These are phyloP conservation scores for Rosa multiflora DNA, from an alignment of 306 rosid species.

Conservation along the genomic window DNA sequence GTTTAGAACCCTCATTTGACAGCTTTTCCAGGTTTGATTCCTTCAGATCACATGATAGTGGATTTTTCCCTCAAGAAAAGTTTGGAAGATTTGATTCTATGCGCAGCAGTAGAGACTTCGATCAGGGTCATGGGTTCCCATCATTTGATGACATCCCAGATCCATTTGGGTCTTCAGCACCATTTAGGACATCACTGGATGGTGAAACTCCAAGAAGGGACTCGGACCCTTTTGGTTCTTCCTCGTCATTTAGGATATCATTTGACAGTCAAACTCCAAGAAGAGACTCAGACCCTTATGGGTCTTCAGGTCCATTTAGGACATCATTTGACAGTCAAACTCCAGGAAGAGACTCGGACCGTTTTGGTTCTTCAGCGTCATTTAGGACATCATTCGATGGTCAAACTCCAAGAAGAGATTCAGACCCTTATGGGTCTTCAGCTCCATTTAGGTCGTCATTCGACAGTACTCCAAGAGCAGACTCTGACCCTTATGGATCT, in stretches of 20 bases:
- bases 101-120: conserved; percentile 67
- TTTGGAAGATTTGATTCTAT: conserved; percentile 65
- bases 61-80: conserved; percentile 52
- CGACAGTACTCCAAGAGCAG: conserved; percentile 67
- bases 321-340: conserved; percentile 18
- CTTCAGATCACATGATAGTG: conserved; percentile 61
- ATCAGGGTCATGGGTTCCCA: conserved; percentile 68
- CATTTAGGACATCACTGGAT: conserved; percentile 70
- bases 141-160: conserved; percentile 80
- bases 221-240: conserved; percentile 76
- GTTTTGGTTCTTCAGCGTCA: conserved; percentile 72
- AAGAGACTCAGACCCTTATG: conserved; percentile 72
- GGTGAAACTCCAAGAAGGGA: conserved; percentile 68
- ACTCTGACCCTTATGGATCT: conserved; percentile 76
- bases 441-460: conserved; percentile 67
- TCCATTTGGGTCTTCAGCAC: conserved; percentile 80
- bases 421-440: conserved; percentile 77
- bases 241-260: conserved; percentile 67
- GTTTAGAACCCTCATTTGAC: conserved; percentile 70
- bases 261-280: conserved; percentile 69
- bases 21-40: conserved; percentile 81
- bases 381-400: conserved; percentile 65
- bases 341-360: conserved; percentile 45
- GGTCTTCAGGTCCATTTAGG: conserved; percentile 45
- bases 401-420: conserved; percentile 66